Conservation (phyloP, 768 basidiomycete species). For the Lentinula aciculospora region DNA sequence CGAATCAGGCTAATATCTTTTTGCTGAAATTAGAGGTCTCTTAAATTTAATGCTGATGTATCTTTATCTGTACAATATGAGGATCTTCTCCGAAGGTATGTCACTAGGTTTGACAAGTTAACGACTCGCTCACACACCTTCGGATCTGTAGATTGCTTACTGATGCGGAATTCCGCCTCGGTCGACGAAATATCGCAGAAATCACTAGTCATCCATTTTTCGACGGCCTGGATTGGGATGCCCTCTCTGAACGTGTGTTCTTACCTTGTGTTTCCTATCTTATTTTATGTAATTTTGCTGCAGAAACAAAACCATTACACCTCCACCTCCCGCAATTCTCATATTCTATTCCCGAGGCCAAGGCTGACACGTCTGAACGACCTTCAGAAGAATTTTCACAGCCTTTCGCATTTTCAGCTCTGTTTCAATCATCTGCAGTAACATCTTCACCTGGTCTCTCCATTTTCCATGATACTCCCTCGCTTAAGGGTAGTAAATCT, state of each 20-base stretch:
- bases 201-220: conserved; percentile 67
- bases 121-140: neutral
- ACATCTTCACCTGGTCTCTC: conserved; percentile 41
- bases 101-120: neutral
- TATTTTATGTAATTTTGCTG: neutral
- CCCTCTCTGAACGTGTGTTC: conserved; percentile 44
- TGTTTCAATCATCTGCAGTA: conserved; percentile 67
- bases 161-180: conserved; percentile 55
- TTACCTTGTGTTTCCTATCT: neutral
- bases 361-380: conserved; percentile 12
- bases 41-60: conserved; percentile 46
- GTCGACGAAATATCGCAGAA: conserved; percentile 53
- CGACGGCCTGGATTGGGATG: conserved; percentile 46
- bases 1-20: neutral
- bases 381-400: conserved; percentile 35
- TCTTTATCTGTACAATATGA: conserved; percentile 43
- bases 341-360: conserved; percentile 40
- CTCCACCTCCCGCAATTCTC: conserved; percentile 74
- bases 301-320: conserved; percentile 44
- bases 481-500: conserved; percentile 23
- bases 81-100: conserved; percentile 41
- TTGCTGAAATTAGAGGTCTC: conserved; percentile 42
- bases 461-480: conserved; percentile 35
- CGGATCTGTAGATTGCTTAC: conserved; percentile 48
- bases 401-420: conserved; percentile 71